These are phyloP conservation scores for Magnaporthiopsis incrustans DNA, from an alignment of 2,329 filamentous ascomycete species.

Conservation along the genomic window DNA sequence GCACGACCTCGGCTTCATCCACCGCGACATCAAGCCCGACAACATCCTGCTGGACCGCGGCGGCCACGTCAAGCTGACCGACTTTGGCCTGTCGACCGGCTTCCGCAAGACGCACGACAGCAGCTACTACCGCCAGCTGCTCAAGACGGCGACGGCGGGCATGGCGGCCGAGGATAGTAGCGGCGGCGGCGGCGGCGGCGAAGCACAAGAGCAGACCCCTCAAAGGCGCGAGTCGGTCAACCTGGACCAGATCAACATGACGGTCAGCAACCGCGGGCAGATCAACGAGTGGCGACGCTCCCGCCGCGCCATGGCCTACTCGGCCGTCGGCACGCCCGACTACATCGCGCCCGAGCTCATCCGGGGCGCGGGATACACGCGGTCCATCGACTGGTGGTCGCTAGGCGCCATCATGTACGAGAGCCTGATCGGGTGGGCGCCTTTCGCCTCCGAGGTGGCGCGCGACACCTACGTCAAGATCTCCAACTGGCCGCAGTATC, in stretches of 20 bases:
- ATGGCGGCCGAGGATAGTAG: conserved; percentile 15
- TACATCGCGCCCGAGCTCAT: conserved; percentile 79
- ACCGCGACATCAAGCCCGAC: conserved; percentile 77
- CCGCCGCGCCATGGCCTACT: conserved; percentile 71
- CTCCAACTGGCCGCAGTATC: conserved; percentile 66
- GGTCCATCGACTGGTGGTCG: conserved; percentile 77
- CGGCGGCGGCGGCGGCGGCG: too few relatives aligned
- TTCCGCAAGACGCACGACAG: conserved; percentile 94
- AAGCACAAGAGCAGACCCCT: background rate
- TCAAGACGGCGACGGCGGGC: conserved; percentile 36
- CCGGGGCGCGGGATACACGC: conserved; percentile 67
- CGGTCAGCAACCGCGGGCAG: conserved; percentile 67
- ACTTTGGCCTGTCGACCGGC: conserved; percentile 74
- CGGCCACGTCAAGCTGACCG: conserved; percentile 73
- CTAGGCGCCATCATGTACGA: conserved; percentile 82
- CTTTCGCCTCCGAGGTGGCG: conserved; percentile 71
- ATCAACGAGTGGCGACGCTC: conserved; percentile 79
- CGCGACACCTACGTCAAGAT: conserved; percentile 76
- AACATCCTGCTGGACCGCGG: conserved; percentile 71
- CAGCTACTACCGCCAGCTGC: conserved; percentile 93
- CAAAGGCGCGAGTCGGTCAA: conserved; percentile 65
- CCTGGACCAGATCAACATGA: conserved; percentile 70
- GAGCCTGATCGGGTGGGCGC: conserved; percentile 74
- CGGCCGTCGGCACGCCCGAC: conserved; percentile 70
- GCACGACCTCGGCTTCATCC: conserved; percentile 72